Evolutionary conservation across 306 rosid species (phyloP).

Genomic region (Trifolium repens): DNA sequence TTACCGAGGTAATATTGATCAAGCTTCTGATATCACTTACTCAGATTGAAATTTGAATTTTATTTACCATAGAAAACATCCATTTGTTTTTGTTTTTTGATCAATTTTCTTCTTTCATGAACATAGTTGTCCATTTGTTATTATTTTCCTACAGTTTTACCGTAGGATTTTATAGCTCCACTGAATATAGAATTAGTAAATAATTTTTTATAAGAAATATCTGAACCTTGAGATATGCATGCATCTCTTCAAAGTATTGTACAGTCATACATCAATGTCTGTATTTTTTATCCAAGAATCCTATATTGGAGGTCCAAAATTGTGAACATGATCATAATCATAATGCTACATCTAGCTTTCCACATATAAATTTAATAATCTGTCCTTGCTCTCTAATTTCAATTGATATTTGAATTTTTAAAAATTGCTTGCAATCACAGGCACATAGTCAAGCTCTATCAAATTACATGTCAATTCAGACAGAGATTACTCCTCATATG

Average conservation of each 20-base stretch:
- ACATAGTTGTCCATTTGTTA: slow-evolving; percentile 19
- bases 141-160: slow-evolving; percentile 6
- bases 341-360: slow-evolving; percentile 2
- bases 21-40: slow-evolving; percentile 18
- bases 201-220: background rate
- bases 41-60: slow-evolving; percentile 4
- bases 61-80: background rate
- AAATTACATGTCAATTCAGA: slow-evolving; percentile 74
- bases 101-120: slow-evolving; percentile 18
- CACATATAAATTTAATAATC: background rate
- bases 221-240: slow-evolving; percentile 8
- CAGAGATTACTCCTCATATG: slow-evolving; percentile 72
- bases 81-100: background rate
- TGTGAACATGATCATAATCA: slow-evolving; percentile 5
- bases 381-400: slow-evolving; percentile 9
- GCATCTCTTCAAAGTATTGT: slow-evolving; percentile 17
- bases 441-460: slow-evolving; percentile 58
- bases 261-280: slow-evolving; percentile 14
- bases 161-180: background rate
- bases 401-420: slow-evolving; percentile 17
- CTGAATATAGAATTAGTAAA: slow-evolving; percentile 10
- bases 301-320: background rate
- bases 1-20: slow-evolving; percentile 65
- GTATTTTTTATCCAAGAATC: background rate
- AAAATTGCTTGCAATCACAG: slow-evolving; percentile 52